phyloP scores from a whole-genome alignment of 352 stramenopile species.

The Globisporangium cylindrosporum region DNA sequence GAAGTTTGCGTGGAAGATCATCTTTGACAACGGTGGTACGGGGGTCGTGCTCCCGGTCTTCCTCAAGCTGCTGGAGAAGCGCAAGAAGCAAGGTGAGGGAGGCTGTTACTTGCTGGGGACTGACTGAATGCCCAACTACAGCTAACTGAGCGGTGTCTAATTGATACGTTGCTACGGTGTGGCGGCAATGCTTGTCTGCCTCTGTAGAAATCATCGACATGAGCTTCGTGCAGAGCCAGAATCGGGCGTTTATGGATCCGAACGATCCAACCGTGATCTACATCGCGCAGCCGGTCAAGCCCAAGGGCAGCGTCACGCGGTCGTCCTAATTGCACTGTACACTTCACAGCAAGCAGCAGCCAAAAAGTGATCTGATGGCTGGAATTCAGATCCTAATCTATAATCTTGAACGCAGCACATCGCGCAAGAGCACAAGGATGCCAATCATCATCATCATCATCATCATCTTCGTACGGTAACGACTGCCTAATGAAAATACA shows the following conservation, averaged over 20 bases:
- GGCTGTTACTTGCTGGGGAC: not conserved
- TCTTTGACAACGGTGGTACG: slow-evolving; percentile 83
- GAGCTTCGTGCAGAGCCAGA: slow-evolving; percentile 74
- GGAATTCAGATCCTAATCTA: not conserved
- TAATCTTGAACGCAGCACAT: not conserved
- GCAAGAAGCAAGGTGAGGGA: slow-evolving; percentile 59
- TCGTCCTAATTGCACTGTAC: slow-evolving; percentile 4
- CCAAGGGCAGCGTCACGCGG: slow-evolving; percentile 13
- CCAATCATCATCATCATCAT: not conserved
- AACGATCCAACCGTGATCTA: slow-evolving; percentile 87
- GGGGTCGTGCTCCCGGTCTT: slow-evolving; percentile 84
- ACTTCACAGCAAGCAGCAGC: not conserved
- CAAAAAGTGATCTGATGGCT: not conserved
- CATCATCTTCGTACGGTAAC: not conserved
- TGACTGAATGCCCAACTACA: no score
- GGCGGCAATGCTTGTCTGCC: not conserved
- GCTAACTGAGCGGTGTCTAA: not conserved
- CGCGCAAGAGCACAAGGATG: not conserved
- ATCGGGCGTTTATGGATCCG: slow-evolving; percentile 82
- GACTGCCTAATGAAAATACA: not conserved
- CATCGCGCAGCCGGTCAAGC: slow-evolving; percentile 64
- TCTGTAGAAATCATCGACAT: slow-evolving; percentile 60
- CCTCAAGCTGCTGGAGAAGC: slow-evolving; percentile 71
- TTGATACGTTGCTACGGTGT: not conserved
- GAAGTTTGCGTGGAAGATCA: slow-evolving; percentile 73